Conservation (phyloP, 2,329 filamentous ascomycete species). For the Botrytis fragariae region DNA sequence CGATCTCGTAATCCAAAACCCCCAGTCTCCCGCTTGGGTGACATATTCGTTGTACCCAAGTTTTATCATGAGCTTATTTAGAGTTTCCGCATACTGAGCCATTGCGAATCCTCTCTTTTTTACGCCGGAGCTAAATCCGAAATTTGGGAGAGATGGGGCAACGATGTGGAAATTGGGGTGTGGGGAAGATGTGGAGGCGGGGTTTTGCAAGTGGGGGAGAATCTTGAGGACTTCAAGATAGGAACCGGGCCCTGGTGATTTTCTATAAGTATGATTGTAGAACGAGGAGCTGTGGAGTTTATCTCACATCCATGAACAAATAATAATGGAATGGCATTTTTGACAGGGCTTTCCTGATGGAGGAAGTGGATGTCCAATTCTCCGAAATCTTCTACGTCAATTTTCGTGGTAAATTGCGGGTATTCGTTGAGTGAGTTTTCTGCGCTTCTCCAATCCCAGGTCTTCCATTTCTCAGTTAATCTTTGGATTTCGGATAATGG, state of each 20-base stretch:
- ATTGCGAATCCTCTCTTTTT: background rate
- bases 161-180: background rate
- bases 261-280: background rate
- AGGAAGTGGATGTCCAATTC: slow-evolving; percentile 62
- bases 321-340: slow-evolving; percentile 60
- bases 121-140: background rate
- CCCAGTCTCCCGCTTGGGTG: slow-evolving; percentile 70
- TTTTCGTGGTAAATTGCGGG: slow-evolving; percentile 36
- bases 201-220: background rate
- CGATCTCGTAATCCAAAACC: slow-evolving; percentile 56
- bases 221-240: slow-evolving; percentile 58
- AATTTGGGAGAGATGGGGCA: background rate
- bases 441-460: background rate
- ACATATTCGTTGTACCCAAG: slow-evolving; percentile 55
- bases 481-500: slow-evolving; percentile 3
- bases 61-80: slow-evolving; percentile 64
- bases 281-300: background rate
- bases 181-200: background rate
- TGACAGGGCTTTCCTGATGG: slow-evolving; percentile 47
- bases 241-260: slow-evolving; percentile 57
- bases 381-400: slow-evolving; percentile 57
- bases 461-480: slow-evolving; percentile 3
- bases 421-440: slow-evolving; percentile 30
- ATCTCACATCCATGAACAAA: slow-evolving; percentile 52
- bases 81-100: background rate